These are phyloP conservation scores for Galeopsis tetrahit DNA, from an alignment of 257 asterid species.

Conservation along the genomic window DNA sequence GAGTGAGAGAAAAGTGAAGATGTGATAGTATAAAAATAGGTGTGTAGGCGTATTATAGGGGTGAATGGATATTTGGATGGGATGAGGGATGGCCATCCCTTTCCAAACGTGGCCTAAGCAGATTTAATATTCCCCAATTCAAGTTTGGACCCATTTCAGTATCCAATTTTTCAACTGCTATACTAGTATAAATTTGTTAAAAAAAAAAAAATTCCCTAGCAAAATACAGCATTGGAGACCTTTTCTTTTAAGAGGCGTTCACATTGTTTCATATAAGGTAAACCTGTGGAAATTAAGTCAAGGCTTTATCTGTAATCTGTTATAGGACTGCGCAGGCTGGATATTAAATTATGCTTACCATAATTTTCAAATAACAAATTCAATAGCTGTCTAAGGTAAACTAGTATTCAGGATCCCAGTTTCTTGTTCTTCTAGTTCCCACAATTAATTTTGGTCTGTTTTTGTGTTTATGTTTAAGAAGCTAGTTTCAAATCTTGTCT, in stretches of 20 bases:
- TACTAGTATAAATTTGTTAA: not conserved
- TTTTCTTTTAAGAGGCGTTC: conserved; percentile 4
- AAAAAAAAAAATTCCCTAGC: too few species aligned
- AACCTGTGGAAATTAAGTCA: not conserved
- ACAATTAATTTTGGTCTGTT: not conserved
- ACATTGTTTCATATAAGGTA: not conserved
- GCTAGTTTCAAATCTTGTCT: conserved; percentile 23
- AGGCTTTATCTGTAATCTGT: not conserved
- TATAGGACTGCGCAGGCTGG: not conserved
- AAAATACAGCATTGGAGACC: not conserved
- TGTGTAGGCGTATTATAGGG: too few species aligned
- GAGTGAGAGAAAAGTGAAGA: too few species aligned
- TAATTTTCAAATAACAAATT: conserved; percentile 2
- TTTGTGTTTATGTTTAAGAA: conserved; percentile 17
- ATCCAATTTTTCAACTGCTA: not conserved
- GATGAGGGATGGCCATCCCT: too few species aligned
- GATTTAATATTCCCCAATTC: not conserved
- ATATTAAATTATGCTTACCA: not conserved
- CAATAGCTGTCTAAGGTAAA: conserved; percentile 23
- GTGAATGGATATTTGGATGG: too few species aligned
- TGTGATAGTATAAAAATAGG: too few species aligned
- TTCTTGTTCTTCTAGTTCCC: conserved; percentile 15
- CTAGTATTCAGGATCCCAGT: conserved; percentile 13
- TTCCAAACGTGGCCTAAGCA: not conserved
- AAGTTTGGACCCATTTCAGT: not conserved